Evolutionary conservation across 2,329 filamentous ascomycete genomes (phyloP), one percentile per base, ranked within the genome.

Genomic region (Aspergillus pseudonomiae): DNA sequence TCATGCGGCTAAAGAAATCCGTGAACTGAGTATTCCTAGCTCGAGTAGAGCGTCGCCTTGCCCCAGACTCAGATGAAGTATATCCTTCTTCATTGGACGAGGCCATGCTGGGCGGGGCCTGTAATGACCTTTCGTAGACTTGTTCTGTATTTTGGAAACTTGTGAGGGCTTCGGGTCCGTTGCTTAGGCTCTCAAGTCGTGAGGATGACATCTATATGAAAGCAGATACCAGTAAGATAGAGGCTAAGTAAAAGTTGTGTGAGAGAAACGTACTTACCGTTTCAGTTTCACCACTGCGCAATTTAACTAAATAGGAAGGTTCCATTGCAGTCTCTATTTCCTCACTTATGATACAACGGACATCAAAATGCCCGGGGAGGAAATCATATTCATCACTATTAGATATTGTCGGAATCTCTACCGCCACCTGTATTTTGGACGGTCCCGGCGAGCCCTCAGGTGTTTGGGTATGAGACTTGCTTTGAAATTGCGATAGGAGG

Each of bases 341-440:
- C 28, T 79, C 66, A 28, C 66, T 62, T 54, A 79, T 68, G 56
- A 81, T 67, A 32, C 70, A 70, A 21, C 67, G 68, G 14, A 75
- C 74, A 7, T 68, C 65, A 60, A 74, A 79, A 66, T 80, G 78
- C 12, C 78, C 78, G 1, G 78, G 77, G 16, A 81, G 68, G 60
- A 70, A 78, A 16, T 78, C 70, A 65, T 80, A 81, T 24, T 78
- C 74, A 12, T 75, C 68, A 24, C 67, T 64, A 46, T 78, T 71
- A 5, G 70, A 58, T 6, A 78, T 58, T 1, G 24, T 52, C 11
- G 79, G 78, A 14, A 79, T 63, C 34, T 76, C 65, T 39, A 81
- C 71, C 43, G 70, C 41, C 46, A 65, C 39, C 45, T 55, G 62
- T 34, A 54, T 54, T 24, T 59, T 39, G 26, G 21, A 34, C 21